phyloP scores from a whole-genome alignment of 208 protist species.

The Porcisia hertigi region DNA sequence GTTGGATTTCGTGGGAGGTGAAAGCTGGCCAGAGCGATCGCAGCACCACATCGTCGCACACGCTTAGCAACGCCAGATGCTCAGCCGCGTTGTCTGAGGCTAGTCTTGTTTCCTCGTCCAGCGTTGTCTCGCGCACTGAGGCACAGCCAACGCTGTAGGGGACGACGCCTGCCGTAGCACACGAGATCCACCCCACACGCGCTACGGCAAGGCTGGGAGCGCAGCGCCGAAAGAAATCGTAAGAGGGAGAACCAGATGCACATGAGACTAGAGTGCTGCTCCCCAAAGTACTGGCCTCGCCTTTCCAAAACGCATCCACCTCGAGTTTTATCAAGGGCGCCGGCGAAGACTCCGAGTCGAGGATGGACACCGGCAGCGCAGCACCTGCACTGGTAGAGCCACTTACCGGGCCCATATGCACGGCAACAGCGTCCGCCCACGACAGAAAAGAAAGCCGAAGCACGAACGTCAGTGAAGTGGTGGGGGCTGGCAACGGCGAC shows the following conservation, averaged over 20 bases:
- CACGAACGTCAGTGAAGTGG: not conserved
- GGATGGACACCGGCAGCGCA: not conserved
- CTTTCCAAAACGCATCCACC: slow-evolving; percentile 6
- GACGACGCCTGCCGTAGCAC: not conserved
- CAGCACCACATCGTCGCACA: slow-evolving; percentile 17
- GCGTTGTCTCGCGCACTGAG: not conserved
- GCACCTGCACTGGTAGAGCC: not conserved
- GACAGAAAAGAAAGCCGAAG: slow-evolving; percentile 2
- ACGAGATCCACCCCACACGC: not conserved
- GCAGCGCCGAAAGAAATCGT: not conserved
- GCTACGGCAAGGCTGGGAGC: not conserved
- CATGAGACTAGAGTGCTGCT: not conserved
- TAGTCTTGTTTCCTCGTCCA: not conserved
- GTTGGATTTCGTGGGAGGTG: not conserved
- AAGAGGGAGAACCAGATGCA: not conserved
- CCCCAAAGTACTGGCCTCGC: not conserved
- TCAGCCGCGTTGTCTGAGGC: not conserved
- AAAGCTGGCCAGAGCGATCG: slow-evolving; percentile 10
- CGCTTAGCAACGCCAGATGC: slow-evolving; percentile 2
- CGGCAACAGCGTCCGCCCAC: slow-evolving; percentile 1
- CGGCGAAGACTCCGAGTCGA: slow-evolving; percentile 4
- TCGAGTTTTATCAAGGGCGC: not conserved
- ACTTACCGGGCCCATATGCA: not conserved
- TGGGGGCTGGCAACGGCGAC: not conserved
- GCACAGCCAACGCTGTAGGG: not conserved